Conservation (phyloP, 495 filamentous ascomycete species). For the Amphirosellinia nigrospora region DNA sequence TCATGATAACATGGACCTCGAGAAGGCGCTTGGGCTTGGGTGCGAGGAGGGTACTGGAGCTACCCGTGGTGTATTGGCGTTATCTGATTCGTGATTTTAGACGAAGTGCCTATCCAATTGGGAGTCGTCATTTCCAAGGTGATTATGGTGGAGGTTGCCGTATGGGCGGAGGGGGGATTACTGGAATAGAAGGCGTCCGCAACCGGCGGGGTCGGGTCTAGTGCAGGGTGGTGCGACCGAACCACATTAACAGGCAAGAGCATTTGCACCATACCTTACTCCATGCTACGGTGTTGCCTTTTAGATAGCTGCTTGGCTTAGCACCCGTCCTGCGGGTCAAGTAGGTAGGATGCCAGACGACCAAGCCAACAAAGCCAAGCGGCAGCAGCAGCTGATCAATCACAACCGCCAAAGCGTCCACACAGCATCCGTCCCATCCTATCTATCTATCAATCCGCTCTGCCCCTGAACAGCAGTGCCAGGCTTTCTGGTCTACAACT, state of each 20-base stretch:
- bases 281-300: background rate
- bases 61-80: constrained; percentile 48
- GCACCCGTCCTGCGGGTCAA: constrained; percentile 1
- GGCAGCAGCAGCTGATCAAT: constrained; percentile 23
- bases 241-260: constrained; percentile 1
- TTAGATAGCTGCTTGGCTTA: background rate
- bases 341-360: background rate
- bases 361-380: constrained; percentile 4
- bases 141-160: constrained; percentile 1
- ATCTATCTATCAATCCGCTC: background rate
- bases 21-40: background rate
- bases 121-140: background rate
- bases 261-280: background rate
- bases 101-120: constrained; percentile 14
- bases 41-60: constrained; percentile 26
- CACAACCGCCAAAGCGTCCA: constrained; percentile 7
- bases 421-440: constrained; percentile 3
- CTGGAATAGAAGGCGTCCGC: constrained; percentile 16
- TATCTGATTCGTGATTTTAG: constrained; percentile 50
- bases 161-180: constrained; percentile 8
- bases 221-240: constrained; percentile 1
- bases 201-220: constrained; percentile 19
- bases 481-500: constrained; percentile 18
- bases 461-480: background rate
- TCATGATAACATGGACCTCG: background rate